phyloP scores from a whole-genome alignment of 768 basidiomycete species.

The Mrakia hoshinonis region DNA sequence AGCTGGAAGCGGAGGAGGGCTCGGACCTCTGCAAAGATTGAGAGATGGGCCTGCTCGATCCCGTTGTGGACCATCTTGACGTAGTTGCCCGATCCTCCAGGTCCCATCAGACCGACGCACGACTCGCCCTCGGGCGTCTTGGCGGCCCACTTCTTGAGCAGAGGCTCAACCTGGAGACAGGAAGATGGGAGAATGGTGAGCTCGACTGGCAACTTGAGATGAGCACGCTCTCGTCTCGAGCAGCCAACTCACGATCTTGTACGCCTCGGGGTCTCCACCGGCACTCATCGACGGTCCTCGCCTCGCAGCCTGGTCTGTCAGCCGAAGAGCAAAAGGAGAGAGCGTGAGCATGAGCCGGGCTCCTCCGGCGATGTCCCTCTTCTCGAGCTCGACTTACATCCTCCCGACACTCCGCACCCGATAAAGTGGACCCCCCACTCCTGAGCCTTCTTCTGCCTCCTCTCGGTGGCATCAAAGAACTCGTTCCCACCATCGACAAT shows the following conservation, averaged over 20 bases:
- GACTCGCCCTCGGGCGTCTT: constrained; percentile 36
- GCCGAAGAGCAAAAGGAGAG: not conserved
- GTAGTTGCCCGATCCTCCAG: constrained; percentile 39
- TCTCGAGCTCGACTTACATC: constrained; percentile 36
- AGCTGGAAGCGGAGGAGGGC: constrained; percentile 34
- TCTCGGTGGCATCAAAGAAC: constrained; percentile 38
- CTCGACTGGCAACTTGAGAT: not conserved
- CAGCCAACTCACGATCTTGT: constrained; percentile 26
- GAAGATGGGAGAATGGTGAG: not conserved
- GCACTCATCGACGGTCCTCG: constrained; percentile 39
- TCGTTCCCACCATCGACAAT: constrained; percentile 40
- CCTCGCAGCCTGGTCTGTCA: constrained; percentile 38
- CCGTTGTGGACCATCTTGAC: constrained; percentile 40
- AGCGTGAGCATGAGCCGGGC: not conserved
- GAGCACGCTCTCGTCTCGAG: not conserved
- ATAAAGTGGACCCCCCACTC: constrained; percentile 35
- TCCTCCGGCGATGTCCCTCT: not conserved
- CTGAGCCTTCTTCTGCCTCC: constrained; percentile 33
- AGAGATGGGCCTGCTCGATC: constrained; percentile 35
- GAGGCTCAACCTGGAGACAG: constrained; percentile 32
- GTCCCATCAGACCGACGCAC: constrained; percentile 38
- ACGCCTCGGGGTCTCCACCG: constrained; percentile 37
- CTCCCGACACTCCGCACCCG: constrained; percentile 40
- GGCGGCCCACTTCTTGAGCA: constrained; percentile 40
- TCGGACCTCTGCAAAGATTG: constrained; percentile 37